Conservation (phyloP, 2,329 filamentous ascomycete species). For the Alternaria postmessia region DNA sequence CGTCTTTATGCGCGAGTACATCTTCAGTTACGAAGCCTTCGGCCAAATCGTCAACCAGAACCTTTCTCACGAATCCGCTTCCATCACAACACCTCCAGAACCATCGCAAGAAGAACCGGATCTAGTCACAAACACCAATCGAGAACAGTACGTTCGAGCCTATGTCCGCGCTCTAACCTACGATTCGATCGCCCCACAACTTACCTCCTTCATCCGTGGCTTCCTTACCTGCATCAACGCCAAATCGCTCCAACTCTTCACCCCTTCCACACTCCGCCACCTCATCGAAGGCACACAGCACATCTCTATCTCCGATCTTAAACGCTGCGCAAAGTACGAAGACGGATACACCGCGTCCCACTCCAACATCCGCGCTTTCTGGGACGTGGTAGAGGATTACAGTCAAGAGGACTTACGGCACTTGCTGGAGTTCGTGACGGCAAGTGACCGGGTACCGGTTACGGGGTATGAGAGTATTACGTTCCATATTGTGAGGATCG, state of each 20-base stretch:
- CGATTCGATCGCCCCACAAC: slow-evolving; percentile 70
- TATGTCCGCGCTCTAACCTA: slow-evolving; percentile 66
- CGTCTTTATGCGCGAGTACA: slow-evolving; percentile 83
- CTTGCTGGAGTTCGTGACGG: slow-evolving; percentile 93
- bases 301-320: slow-evolving; percentile 79
- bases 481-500: slow-evolving; percentile 82
- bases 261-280: slow-evolving; percentile 68
- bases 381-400: slow-evolving; percentile 77
- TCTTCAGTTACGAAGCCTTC: slow-evolving; percentile 75
- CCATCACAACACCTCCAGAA: background rate
- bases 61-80: slow-evolving; percentile 52
- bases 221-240: slow-evolving; percentile 78
- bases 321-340: slow-evolving; percentile 77
- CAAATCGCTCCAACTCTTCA: slow-evolving; percentile 66
- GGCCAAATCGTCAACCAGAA: slow-evolving; percentile 63
- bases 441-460: slow-evolving; percentile 87
- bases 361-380: slow-evolving; percentile 79
- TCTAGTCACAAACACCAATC: slow-evolving; percentile 82
- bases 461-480: slow-evolving; percentile 82
- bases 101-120: slow-evolving; percentile 60
- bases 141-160: slow-evolving; percentile 79
- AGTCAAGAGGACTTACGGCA: slow-evolving; percentile 74
- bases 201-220: slow-evolving; percentile 80
- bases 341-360: slow-evolving; percentile 76
- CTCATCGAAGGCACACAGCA: slow-evolving; percentile 84